Evolutionary conservation across 352 stramenopile genomes (phyloP).

Genomic region (Globisporangium orthogonon): DNA sequence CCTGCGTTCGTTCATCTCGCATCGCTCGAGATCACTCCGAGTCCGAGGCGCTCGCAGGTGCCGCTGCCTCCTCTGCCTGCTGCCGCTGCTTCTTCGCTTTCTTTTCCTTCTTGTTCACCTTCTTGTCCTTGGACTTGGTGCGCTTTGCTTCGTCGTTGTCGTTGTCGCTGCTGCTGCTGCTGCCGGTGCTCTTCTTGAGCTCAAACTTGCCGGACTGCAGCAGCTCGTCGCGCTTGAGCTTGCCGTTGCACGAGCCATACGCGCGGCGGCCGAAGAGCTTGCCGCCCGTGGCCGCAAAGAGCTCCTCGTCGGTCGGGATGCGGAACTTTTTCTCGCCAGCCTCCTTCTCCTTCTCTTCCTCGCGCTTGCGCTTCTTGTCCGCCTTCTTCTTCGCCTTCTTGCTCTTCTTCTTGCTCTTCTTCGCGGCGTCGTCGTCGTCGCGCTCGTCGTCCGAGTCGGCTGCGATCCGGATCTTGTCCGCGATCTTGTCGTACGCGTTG

Average conservation of each 20-base stretch:
- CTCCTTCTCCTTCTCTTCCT: conserved; percentile 12
- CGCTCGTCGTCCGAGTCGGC: conserved; percentile 42
- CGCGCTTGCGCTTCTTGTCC: conserved; percentile 28
- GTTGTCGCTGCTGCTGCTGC: conserved; percentile 4
- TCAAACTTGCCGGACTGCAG: conserved; percentile 28
- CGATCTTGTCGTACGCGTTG: conserved; percentile 83
- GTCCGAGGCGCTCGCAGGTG: background rate
- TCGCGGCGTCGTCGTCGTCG: conserved; percentile 58
- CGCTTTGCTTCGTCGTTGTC: conserved; percentile 12
- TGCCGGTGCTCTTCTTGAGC: conserved; percentile 3
- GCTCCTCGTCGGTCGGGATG: conserved; percentile 91
- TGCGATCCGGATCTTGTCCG: conserved; percentile 82
- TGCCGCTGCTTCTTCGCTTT: conserved; percentile 20
- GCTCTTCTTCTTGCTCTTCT: conserved; percentile 42
- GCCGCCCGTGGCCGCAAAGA: conserved; percentile 94
- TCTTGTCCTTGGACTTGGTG: conserved; percentile 22
- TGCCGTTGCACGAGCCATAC: conserved; percentile 84
- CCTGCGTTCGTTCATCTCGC: background rate
- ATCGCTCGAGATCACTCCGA: background rate
- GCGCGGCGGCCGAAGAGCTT: conserved; percentile 94
- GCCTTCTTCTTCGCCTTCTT: conserved; percentile 41
- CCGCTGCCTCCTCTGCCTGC: background rate
- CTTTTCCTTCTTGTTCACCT: conserved; percentile 18
- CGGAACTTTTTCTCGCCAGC: conserved; percentile 48
- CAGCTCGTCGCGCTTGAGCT: conserved; percentile 75